These are phyloP conservation scores for Brachypodium distachyon DNA, from an alignment of 202 grass and related monocot genomes.

Conservation along the genomic window DNA sequence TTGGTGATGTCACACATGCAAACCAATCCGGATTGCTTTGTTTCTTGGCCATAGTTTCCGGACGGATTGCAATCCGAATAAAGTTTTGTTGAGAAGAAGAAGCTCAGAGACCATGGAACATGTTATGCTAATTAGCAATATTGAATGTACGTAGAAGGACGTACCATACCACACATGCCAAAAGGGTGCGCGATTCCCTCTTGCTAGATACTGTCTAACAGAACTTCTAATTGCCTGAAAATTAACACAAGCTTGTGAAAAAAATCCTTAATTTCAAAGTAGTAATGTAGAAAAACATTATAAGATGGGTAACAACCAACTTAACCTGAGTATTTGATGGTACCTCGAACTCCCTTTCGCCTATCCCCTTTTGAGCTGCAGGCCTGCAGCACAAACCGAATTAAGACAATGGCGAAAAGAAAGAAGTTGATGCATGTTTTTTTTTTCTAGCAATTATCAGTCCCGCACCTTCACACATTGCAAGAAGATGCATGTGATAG, in stretches of 20 bases:
- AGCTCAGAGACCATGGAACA: conserved; percentile 15
- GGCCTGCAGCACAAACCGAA: conserved; percentile 17
- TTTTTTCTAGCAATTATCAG: conserved; percentile 3
- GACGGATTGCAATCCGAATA: too few relatives aligned
- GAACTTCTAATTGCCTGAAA: conserved; percentile 94
- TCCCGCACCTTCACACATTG: conserved; percentile 64
- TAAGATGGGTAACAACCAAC: conserved; percentile 47
- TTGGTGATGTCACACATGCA: too few relatives aligned
- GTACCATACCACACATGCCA: conserved; percentile 74
- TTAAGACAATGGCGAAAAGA: conserved; percentile 8
- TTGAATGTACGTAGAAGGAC: not conserved
- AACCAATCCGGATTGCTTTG: too few relatives aligned
- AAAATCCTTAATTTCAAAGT: not conserved
- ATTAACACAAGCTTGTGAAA: conserved; percentile 3
- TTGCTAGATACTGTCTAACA: conserved; percentile 45
- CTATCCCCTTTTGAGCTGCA: conserved; percentile 89
- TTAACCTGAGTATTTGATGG: conserved; percentile 99
- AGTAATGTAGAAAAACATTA: not conserved
- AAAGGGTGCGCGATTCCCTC: conserved; percentile 69
- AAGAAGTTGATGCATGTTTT: not conserved
- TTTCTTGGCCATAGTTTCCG: too few relatives aligned
- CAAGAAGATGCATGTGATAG: conserved; percentile 76
- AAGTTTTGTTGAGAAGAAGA: conserved; percentile 69
- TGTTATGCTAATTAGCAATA: not conserved
- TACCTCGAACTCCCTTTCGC: conserved; percentile 90